These are phyloP conservation scores for Teratosphaeria viscida DNA, from an alignment of 2,329 filamentous ascomycete genomes.

Conservation along the genomic window DNA sequence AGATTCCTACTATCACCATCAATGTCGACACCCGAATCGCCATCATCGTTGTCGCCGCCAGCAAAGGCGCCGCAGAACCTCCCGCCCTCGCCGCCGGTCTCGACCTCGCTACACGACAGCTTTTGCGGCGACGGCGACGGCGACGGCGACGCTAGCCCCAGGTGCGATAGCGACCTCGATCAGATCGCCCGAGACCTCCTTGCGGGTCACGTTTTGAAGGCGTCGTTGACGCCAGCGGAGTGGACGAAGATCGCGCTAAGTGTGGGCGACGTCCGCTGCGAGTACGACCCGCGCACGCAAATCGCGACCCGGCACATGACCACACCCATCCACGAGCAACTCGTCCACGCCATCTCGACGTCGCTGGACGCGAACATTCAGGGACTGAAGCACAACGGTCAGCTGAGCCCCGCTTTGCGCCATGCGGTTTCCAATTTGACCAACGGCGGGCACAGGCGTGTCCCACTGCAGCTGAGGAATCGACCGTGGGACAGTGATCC, in stretches of 20 bases:
- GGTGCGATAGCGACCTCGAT: not conserved
- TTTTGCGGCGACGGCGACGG: not conserved
- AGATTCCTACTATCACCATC: too few relatives aligned
- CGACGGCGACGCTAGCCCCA: not conserved
- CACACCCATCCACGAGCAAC: not conserved
- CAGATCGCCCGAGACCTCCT: not conserved
- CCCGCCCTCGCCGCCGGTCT: not conserved
- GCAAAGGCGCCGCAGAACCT: not conserved
- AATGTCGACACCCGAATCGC: too few relatives aligned
- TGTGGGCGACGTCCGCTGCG: not conserved
- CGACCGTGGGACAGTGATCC: not conserved
- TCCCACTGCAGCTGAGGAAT: not conserved
- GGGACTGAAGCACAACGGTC: not conserved
- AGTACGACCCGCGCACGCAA: not conserved
- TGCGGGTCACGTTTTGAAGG: not conserved
- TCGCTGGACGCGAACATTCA: not conserved
- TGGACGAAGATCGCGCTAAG: not conserved
- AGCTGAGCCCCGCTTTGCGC: not conserved
- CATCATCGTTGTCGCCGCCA: not conserved
- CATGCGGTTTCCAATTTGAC: not conserved
- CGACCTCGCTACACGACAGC: not conserved
- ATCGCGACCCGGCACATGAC: not conserved
- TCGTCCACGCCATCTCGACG: not conserved
- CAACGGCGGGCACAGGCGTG: not conserved
- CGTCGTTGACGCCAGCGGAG: not conserved